Conservation (phyloP, 306 rosid genomes). For the Neltuma alba region DNA sequence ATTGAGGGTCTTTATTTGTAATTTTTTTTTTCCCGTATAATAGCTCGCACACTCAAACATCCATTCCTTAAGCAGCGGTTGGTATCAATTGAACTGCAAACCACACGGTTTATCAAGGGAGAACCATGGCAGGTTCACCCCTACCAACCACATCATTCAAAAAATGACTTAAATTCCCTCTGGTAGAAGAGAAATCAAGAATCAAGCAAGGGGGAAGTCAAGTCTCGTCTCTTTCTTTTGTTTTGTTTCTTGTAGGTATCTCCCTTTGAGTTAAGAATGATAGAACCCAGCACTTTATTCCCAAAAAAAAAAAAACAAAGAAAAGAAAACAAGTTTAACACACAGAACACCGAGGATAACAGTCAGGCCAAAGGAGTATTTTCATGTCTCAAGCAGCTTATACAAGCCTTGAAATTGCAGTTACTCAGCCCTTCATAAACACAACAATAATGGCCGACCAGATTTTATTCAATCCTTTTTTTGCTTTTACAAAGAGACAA, state of each 20-base stretch:
- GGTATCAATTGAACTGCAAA: too few species aligned
- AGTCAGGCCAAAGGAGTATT: slow-evolving; percentile 4
- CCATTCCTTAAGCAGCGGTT: too few species aligned
- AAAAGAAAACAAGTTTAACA: background rate
- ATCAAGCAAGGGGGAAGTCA: too few species aligned
- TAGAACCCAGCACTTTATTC: too few species aligned
- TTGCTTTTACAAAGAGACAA: slow-evolving; percentile 25
- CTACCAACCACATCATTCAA: background rate
- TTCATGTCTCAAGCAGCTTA: slow-evolving; percentile 8
- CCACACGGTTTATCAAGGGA: background rate
- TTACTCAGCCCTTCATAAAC: slow-evolving; percentile 13
- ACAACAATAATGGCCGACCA: slow-evolving; percentile 9
- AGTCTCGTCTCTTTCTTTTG: too few species aligned
- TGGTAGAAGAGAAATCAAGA: slow-evolving; percentile 12
- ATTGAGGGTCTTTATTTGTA: too few species aligned
- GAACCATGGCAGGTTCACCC: background rate
- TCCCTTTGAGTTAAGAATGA: too few species aligned
- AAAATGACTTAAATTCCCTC: slow-evolving; percentile 8
- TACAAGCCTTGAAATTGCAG: slow-evolving; percentile 24
- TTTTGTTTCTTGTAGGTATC: too few species aligned
- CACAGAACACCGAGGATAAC: background rate
- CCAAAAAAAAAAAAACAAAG: too few species aligned
- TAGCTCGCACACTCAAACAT: too few species aligned
- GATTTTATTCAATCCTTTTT: slow-evolving; percentile 28
- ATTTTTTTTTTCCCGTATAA: too few species aligned